phyloP scores from a whole-genome alignment of 176 grass and related monocot species.

The Musa troglodytarum region DNA sequence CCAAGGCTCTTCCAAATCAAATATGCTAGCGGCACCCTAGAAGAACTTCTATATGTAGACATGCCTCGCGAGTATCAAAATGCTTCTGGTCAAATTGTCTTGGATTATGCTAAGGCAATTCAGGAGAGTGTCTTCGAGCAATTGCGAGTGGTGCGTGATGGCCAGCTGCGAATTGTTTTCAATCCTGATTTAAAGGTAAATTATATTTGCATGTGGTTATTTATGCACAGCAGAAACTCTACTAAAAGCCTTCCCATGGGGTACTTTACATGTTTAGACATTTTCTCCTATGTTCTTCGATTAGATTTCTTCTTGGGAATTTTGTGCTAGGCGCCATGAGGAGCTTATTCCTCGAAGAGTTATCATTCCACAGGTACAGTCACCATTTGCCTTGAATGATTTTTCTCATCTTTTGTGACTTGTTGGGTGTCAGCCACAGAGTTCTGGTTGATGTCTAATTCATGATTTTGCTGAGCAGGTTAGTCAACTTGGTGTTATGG shows the following conservation, averaged over 20 bases:
- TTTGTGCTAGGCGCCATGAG: slow-evolving; percentile 84
- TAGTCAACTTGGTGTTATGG: slow-evolving; percentile 70
- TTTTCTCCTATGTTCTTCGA: slow-evolving; percentile 1
- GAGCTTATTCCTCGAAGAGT: slow-evolving; percentile 90
- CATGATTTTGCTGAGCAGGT: slow-evolving; percentile 46
- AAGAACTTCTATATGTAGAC: slow-evolving; percentile 94
- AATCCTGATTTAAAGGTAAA: slow-evolving; percentile 94
- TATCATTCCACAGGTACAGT: slow-evolving; percentile 75
- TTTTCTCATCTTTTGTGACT: neutral
- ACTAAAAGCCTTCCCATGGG: neutral
- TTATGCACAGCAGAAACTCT: neutral
- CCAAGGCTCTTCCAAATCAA: slow-evolving; percentile 93
- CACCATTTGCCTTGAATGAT: slow-evolving; percentile 10
- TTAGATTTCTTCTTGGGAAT: slow-evolving; percentile 95
- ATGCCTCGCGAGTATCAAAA: slow-evolving; percentile 95
- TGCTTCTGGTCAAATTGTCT: slow-evolving; percentile 76
- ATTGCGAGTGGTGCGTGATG: slow-evolving; percentile 86
- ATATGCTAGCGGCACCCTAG: slow-evolving; percentile 90
- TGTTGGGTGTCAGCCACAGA: neutral
- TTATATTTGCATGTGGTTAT: slow-evolving; percentile 12
- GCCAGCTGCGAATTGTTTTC: slow-evolving; percentile 91
- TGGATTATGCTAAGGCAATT: slow-evolving; percentile 95
- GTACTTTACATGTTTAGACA: neutral
- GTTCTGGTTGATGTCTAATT: slow-evolving; percentile 7
- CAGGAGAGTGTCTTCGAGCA: slow-evolving; percentile 98